Evolutionary conservation across 352 stramenopile genomes (phyloP).

Genomic region (Phytophthora cactorum): DNA sequence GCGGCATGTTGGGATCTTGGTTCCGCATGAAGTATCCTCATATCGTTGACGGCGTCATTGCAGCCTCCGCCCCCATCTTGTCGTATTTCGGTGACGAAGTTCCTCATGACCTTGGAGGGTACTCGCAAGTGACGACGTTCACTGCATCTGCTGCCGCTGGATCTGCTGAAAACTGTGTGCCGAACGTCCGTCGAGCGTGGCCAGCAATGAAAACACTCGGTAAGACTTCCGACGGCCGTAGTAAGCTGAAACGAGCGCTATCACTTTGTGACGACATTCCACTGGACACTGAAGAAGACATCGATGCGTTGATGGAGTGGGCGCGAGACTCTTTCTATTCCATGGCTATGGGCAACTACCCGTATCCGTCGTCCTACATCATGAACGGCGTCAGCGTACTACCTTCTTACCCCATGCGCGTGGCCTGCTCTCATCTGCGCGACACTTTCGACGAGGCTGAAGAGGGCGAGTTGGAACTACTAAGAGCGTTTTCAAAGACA

Average conservation of each 20-base stretch:
- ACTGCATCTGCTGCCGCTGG: conserved; percentile 75
- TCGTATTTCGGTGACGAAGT: conserved; percentile 61
- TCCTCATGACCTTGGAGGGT: conserved; percentile 62
- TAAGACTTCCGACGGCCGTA: conserved; percentile 49
- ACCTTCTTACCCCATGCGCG: conserved; percentile 90
- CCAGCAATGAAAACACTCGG: conserved; percentile 57
- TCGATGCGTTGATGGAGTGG: conserved; percentile 64
- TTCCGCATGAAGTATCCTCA: conserved; percentile 83
- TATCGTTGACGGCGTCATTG: conserved; percentile 70
- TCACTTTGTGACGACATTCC: conserved; percentile 50
- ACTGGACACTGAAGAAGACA: conserved; percentile 54
- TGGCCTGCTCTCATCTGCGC: conserved; percentile 78
- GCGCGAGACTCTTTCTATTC: conserved; percentile 78
- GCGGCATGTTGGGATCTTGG: conserved; percentile 77
- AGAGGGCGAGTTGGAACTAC: conserved; percentile 37
- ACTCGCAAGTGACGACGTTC: conserved; percentile 61
- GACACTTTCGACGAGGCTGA: conserved; percentile 36
- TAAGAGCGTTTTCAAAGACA: conserved; percentile 59
- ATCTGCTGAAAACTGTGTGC: conserved; percentile 64
- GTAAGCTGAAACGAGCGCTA: conserved; percentile 47
- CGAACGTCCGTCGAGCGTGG: conserved; percentile 83
- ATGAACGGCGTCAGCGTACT: conserved; percentile 84
- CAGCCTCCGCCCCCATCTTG: conserved; percentile 68
- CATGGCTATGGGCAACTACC: conserved; percentile 97
- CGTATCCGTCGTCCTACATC: conserved; percentile 95